Evolutionary conservation across 768 basidiomycete genomes (phyloP).

Genomic region (Hemileccinum impolitum): DNA sequence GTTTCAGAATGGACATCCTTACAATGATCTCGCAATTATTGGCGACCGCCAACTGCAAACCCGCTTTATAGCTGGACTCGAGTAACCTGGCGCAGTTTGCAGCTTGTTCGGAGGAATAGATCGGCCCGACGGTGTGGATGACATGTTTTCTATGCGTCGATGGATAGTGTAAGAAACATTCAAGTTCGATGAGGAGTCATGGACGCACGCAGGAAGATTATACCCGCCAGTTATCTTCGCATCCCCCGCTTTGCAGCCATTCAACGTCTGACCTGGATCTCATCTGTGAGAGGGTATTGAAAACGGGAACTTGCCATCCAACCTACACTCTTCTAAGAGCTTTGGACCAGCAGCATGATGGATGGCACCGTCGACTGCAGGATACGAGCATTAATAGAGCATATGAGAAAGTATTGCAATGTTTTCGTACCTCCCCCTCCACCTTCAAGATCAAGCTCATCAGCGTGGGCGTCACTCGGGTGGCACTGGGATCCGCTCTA

Average conservation of each 20-base stretch:
- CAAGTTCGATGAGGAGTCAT: background rate
- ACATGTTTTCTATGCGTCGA: conserved; percentile 52
- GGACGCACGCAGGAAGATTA: conserved; percentile 67
- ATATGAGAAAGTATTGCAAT: background rate
- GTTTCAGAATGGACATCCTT: conserved; percentile 2
- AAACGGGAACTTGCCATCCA: background rate
- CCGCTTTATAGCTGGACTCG: conserved; percentile 63
- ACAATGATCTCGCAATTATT: conserved; percentile 66
- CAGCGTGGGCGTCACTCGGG: background rate
- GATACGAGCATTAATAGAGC: background rate
- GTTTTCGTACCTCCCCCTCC: conserved; percentile 66
- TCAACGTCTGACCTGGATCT: conserved; percentile 66
- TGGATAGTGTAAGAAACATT: background rate
- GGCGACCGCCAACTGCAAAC: conserved; percentile 59
- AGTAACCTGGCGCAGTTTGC: conserved; percentile 52
- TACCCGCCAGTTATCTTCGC: conserved; percentile 81
- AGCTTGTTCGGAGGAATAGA: conserved; percentile 42
- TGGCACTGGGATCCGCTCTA: background rate
- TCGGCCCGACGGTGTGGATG: conserved; percentile 81
- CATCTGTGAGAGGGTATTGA: background rate
- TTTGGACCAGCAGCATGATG: conserved; percentile 69
- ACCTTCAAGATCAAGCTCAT: conserved; percentile 39
- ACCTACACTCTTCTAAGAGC: conserved; percentile 67
- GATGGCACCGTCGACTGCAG: conserved; percentile 77
- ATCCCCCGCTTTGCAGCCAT: conserved; percentile 68